Conservation (phyloP, 2,329 filamentous ascomycete genomes). For the Falciphora oryzae region DNA sequence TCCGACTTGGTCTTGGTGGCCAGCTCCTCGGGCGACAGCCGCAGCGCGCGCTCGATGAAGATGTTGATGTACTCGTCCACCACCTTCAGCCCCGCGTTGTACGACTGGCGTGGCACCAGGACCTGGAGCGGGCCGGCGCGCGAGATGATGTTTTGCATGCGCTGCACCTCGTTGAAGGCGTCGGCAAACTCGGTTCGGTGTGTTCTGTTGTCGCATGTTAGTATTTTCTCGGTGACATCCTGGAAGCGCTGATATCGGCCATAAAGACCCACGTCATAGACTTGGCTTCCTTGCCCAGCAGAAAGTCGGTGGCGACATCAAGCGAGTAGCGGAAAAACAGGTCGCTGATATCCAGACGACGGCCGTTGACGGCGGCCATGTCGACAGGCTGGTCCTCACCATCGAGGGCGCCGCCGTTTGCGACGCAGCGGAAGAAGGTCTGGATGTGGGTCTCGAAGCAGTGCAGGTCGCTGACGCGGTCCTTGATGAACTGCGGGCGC, state of each 20-base stretch:
- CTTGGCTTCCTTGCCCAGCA: conserved; percentile 71
- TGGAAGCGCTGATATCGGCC: neutral
- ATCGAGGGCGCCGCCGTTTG: conserved; percentile 49
- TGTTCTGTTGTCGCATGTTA: conserved; percentile 31
- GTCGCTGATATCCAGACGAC: conserved; percentile 63
- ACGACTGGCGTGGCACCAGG: conserved; percentile 59
- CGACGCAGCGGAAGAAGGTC: conserved; percentile 63
- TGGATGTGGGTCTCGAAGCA: conserved; percentile 76
- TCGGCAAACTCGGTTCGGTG: conserved; percentile 66
- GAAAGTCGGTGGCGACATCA: conserved; percentile 80
- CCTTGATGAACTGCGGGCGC: conserved; percentile 79
- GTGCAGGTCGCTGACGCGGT: conserved; percentile 75
- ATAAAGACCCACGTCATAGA: conserved; percentile 41
- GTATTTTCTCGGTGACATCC: neutral
- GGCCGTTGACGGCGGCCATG: conserved; percentile 53
- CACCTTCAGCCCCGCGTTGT: conserved; percentile 56
- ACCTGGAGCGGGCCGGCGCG: conserved; percentile 57
- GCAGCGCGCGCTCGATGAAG: conserved; percentile 70
- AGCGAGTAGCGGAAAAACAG: conserved; percentile 82
- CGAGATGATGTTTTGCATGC: conserved; percentile 62
- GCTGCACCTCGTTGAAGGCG: conserved; percentile 75
- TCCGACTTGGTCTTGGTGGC: conserved; percentile 67
- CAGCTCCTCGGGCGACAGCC: conserved; percentile 64
- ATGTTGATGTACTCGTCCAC: conserved; percentile 72
- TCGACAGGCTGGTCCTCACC: conserved; percentile 60